A percentile compares a stretch with the other conserved stretches of the same genome.
Evolutionary conservation across 371 early-diverging fungal species (phyloP).

Genomic region (Mortierella polycephala): DNA sequence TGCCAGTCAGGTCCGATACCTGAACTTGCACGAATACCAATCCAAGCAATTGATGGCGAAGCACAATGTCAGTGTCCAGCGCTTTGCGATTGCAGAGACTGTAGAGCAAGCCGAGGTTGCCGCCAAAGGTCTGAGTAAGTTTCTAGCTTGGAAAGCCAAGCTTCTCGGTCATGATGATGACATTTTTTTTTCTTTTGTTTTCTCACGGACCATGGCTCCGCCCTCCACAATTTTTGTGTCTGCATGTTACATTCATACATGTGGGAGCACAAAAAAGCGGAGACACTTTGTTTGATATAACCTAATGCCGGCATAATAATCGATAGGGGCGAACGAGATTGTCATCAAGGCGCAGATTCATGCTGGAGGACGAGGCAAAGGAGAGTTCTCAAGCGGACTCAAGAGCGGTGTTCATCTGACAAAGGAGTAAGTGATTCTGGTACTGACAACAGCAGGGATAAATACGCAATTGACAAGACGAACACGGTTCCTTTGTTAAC

Average conservation of each 20-base stretch:
- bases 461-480: background rate
- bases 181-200: background rate
- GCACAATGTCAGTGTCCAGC: constrained; percentile 68
- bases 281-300: background rate
- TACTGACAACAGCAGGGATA: background rate
- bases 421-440: constrained; percentile 25
- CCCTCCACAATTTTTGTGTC: no score
- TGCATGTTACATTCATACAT: no score
- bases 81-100: constrained; percentile 65
- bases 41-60: constrained; percentile 70
- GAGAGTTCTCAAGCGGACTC: constrained; percentile 68
- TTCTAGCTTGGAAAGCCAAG: background rate
- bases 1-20: constrained; percentile 43
- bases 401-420: constrained; percentile 70
- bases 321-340: constrained; percentile 58
- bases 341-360: constrained; percentile 80
- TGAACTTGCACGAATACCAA: constrained; percentile 55
- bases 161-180: background rate
- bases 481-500: background rate
- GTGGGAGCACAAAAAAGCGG: constrained; percentile 2
- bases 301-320: background rate
- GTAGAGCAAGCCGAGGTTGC: constrained; percentile 65
- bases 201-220: constrained; percentile 16
- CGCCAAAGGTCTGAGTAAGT: constrained; percentile 59
- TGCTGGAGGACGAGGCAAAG: constrained; percentile 78